Conservation (phyloP, 1,284 basidiomycete species). For the Tilletia walkeri region DNA sequence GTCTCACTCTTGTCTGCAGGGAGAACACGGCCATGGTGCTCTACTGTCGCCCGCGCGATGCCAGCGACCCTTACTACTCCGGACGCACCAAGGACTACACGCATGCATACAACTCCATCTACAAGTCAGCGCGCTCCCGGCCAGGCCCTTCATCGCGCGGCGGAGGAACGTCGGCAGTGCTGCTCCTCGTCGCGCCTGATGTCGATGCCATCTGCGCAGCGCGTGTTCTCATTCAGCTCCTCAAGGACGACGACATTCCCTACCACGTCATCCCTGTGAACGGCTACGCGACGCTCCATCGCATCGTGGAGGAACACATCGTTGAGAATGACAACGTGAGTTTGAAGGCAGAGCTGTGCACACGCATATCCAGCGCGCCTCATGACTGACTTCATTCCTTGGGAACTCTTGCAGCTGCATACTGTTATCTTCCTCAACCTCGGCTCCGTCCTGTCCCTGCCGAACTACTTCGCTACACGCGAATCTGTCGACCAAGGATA, state of each 20-base stretch:
- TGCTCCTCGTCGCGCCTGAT: slow-evolving; percentile 81
- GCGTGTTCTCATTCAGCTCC: slow-evolving; percentile 80
- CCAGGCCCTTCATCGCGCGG: slow-evolving; percentile 30
- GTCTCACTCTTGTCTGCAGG: background rate
- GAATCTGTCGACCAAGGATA: slow-evolving; percentile 2
- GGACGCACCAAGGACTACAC: slow-evolving; percentile 34
- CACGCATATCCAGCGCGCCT: background rate
- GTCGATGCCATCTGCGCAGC: slow-evolving; percentile 87
- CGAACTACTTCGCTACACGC: slow-evolving; percentile 59
- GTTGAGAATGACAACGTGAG: slow-evolving; percentile 69
- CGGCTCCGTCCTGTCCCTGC: slow-evolving; percentile 81
- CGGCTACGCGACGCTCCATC: slow-evolving; percentile 73
- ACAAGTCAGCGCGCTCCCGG: slow-evolving; percentile 25
- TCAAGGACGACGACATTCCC: slow-evolving; percentile 89
- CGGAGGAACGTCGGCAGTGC: slow-evolving; percentile 59
- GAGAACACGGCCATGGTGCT: slow-evolving; percentile 25
- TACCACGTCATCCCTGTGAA: slow-evolving; percentile 89
- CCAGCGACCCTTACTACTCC: slow-evolving; percentile 25
- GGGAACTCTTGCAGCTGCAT: slow-evolving; percentile 67
- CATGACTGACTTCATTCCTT: background rate
- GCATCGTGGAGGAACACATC: slow-evolving; percentile 66
- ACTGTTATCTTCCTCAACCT: slow-evolving; percentile 90
- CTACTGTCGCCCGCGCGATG: slow-evolving; percentile 33
- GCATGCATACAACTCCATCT: slow-evolving; percentile 45
- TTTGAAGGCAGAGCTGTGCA: slow-evolving; percentile 28